Evolutionary conservation across 2,329 filamentous ascomycete genomes (phyloP).

Genomic region (Ascochyta pisi): DNA sequence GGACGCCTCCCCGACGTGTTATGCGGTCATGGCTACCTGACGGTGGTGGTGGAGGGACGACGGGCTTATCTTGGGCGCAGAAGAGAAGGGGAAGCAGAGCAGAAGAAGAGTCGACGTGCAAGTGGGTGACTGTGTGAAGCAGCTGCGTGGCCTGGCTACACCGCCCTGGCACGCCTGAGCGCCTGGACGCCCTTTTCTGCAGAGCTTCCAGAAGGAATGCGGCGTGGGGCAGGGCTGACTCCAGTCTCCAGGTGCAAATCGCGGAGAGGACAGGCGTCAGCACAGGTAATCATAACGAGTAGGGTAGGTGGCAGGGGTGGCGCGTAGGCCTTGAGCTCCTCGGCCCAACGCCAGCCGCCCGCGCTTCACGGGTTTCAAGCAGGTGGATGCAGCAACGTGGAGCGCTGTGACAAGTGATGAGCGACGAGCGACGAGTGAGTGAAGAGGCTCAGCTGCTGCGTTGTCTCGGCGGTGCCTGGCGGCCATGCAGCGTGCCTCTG

Average conservation of each 20-base stretch:
- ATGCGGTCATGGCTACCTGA: conserved; percentile 15
- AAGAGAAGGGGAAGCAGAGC: neutral
- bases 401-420: neutral
- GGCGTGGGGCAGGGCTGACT: conserved; percentile 22
- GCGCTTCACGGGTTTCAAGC: conserved; percentile 8
- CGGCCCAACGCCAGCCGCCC: neutral
- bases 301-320: neutral
- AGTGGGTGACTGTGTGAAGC: no score
- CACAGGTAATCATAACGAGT: neutral
- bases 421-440: no score
- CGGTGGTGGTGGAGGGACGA: neutral
- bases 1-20: conserved; percentile 10
- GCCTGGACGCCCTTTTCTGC: neutral
- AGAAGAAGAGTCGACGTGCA: neutral
- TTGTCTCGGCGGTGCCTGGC: conserved; percentile 20
- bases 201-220: conserved; percentile 13
- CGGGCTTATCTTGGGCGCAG: neutral
- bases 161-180: conserved; percentile 1
- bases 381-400: conserved; percentile 10
- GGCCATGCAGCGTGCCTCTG: conserved; percentile 3
- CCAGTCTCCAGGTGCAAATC: conserved; percentile 10
- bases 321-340: neutral
- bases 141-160: neutral
- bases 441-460: conserved; percentile 1
- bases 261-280: conserved; percentile 14